phyloP scores from a whole-genome alignment of 768 basidiomycete genomes.

The Podaxis mareebaensis region DNA sequence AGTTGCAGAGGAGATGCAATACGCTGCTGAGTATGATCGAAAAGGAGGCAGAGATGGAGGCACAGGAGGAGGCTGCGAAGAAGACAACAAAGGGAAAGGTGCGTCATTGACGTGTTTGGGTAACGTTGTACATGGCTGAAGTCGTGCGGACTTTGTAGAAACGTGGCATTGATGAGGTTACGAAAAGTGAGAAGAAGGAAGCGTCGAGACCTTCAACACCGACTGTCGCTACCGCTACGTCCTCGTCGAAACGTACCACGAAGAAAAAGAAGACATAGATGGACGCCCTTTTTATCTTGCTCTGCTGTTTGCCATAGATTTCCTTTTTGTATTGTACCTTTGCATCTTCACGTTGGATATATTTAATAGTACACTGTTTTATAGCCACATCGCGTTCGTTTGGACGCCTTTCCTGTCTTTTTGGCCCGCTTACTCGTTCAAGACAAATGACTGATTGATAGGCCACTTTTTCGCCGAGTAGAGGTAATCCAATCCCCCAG shows the following conservation, averaged over 20 bases:
- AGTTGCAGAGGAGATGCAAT: constrained; percentile 84
- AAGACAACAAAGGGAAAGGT: constrained; percentile 72
- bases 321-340: neutral
- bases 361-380: neutral
- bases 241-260: constrained; percentile 54
- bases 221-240: constrained; percentile 33
- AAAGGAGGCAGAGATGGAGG: constrained; percentile 79
- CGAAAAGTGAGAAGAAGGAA: constrained; percentile 48
- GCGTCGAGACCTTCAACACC: constrained; percentile 64
- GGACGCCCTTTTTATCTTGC: neutral
- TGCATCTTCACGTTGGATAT: neutral
- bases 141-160: constrained; percentile 43
- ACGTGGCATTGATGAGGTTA: constrained; percentile 70
- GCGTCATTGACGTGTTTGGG: constrained; percentile 18
- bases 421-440: no score
- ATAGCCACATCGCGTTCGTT: no score
- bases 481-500: no score
- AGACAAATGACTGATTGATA: no score
- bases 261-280: constrained; percentile 67
- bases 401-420: no score
- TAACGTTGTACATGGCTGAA: neutral
- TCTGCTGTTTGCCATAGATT: neutral
- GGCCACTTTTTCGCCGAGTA: no score
- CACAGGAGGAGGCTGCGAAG: constrained; percentile 65
- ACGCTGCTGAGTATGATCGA: constrained; percentile 89